Base-by-base conservation (phyloP, 371 early-diverging fungal species). In the Basidiobolus meristosporus region DNA sequence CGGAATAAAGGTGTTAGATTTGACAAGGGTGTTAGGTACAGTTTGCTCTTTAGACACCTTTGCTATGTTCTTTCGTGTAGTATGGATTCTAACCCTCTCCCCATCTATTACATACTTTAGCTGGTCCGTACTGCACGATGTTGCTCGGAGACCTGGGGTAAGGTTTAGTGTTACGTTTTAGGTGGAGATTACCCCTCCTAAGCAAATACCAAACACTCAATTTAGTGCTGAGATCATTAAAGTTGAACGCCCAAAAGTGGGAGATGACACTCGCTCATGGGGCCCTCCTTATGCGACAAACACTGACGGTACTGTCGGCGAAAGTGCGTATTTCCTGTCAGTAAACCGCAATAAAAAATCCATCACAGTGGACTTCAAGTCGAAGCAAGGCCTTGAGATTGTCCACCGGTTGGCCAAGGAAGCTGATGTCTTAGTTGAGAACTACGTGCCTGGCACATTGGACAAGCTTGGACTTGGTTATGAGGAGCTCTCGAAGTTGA, bases 341-440 rank as follows among this genome's bases (percentile, higher is more conserved):
- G 77, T 79, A 26, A 92, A 92, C 47, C 68, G 93, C 7, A 90
- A 90, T 71, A 92, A 92, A 47, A 62, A 72, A 36, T 85, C 86
- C 0, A 63, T 92, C 15, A 75, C 87, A 0, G 68, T 92, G 16
- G 77, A 92, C 40, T 68, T 92, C 53, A 86, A 83, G 45, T 52
- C 64, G 0, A 50, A 54, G 14, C 57, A 54, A 0, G 93, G 89
- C 2, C 59, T 60, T 16, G 47, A 60, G 30, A 46, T 92, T 17
- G 47, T 90, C 11, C 43, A 63, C 14, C 68, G 73, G 36, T 60
- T 92, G 19, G 88, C 77, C 1, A 43, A 48, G 35, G 48, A 63
- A 39, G 59, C 65, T 5, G 93, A 92, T 53, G 64, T 92, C 1
- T 46, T 92, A 11, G 79, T 92, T 2, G 93, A 92, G 50, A 92